phyloP scores from a whole-genome alignment of 169 alveolate species.

The Eimeria zaria region DNA sequence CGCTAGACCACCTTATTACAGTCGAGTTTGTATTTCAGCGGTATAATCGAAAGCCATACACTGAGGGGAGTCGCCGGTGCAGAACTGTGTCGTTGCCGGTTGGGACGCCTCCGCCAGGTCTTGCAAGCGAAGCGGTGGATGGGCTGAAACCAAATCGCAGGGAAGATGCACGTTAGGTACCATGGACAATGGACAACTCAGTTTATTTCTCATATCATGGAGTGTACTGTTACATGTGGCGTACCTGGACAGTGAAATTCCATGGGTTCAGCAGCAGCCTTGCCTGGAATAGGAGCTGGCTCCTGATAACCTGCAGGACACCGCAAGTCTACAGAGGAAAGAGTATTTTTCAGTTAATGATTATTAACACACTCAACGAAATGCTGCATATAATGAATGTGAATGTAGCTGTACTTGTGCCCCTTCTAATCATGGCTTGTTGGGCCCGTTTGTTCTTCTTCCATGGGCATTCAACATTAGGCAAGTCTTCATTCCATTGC shows the following conservation, averaged over 20 bases:
- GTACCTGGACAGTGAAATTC: conserved; percentile 68
- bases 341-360: neutral
- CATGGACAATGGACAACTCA: neutral
- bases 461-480: conserved; percentile 19
- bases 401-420: conserved; percentile 31
- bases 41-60: conserved; percentile 26
- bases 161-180: neutral
- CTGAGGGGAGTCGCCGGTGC: conserved; percentile 38
- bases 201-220: neutral
- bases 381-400: neutral
- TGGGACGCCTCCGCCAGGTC: conserved; percentile 7
- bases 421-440: conserved; percentile 34
- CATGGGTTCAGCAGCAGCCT: conserved; percentile 8
- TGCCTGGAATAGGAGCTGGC: neutral
- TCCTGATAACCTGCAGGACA: conserved; percentile 34
- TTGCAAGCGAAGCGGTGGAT: conserved; percentile 28
- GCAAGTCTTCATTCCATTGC: conserved; percentile 51
- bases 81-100: conserved; percentile 27
- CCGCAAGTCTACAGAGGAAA: neutral
- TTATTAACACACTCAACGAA: neutral
- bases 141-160: conserved; percentile 44
- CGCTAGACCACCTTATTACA: neutral
- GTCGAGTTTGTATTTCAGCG: conserved; percentile 26
- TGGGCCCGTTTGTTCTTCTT: conserved; percentile 39
- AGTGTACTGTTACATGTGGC: neutral